Evolutionary conservation across 768 basidiomycete species (phyloP), one percentile per base, ranked within the genome.

Genomic region (Suillus sp.): DNA sequence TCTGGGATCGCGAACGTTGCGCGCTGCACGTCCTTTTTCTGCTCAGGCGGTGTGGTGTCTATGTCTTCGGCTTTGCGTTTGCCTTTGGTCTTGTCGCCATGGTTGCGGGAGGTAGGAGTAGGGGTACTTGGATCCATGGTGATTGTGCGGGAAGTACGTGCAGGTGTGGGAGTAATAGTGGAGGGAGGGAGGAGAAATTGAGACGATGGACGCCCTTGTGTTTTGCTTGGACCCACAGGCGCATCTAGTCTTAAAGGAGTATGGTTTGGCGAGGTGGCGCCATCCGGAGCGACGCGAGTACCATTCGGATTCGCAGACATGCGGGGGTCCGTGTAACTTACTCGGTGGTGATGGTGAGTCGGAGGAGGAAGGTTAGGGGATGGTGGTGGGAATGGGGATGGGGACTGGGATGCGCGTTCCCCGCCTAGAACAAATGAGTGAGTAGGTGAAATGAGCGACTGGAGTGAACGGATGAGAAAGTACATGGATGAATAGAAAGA

Each of bases 61-160:
- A 86, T 78, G 66, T 91, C 90, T 50, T 89, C 88, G 7, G 88
- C 89, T 71, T 91, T 92, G 64, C 90, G 79, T 73, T 92, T 92
- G 8, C 87, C 87, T 67, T 80, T 84, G 38, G 74, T 70, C 63
- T 72, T 75, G 62, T 80, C 74, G 60, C 76, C 74, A 3, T 67
- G 63, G 47, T 67, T 67, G 64, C 77, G 74, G 61, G 72, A 58
- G 64, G 68, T 72, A 62, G 78, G 71, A 51, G 76, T 71, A 45
- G 70, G 75, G 60, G 75, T 78, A 47, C 72, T 69, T n/a, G 76
- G 73, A n/a, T 65, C 67, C 30, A 64, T 35, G 32, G 68, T 66
- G 30, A 66, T 38, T 16, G 66, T 62, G 63, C 62, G 37, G 60
- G 43, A 63, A 59, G 69, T 47, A 38, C 59, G 69, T 53, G 69